These are phyloP conservation scores for Glycine soja DNA, from an alignment of 306 rosid species.

Conservation along the genomic window DNA sequence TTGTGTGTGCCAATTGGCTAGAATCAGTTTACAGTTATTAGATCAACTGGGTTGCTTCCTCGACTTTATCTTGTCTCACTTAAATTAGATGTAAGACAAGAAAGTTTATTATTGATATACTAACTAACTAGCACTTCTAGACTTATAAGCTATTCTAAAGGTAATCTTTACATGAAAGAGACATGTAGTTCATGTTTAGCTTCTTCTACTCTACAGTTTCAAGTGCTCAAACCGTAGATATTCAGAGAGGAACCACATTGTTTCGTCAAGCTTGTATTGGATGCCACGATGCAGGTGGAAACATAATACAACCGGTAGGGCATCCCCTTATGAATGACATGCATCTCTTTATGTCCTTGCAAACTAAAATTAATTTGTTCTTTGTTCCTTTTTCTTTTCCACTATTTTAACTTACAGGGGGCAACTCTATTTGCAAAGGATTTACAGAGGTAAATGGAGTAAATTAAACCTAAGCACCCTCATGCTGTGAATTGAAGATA, in stretches of 20 bases:
- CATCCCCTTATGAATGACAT: slow-evolving; percentile 19
- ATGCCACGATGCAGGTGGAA: slow-evolving; percentile 90
- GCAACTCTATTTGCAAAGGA: slow-evolving; percentile 80
- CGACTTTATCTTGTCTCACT: neutral
- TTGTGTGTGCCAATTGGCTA: slow-evolving; percentile 2
- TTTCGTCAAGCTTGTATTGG: slow-evolving; percentile 86
- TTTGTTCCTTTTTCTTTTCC: slow-evolving; percentile 32
- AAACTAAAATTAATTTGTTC: slow-evolving; percentile 1
- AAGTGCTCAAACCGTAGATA: slow-evolving; percentile 66
- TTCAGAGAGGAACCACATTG: slow-evolving; percentile 78
- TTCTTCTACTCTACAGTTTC: slow-evolving; percentile 56
- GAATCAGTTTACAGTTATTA: neutral
- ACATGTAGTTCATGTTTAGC: slow-evolving; percentile 5
- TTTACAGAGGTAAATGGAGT: slow-evolving; percentile 73
- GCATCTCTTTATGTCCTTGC: neutral
- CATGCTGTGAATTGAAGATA: slow-evolving; percentile 6
- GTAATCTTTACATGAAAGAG: slow-evolving; percentile 4
- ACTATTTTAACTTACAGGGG: slow-evolving; percentile 57
- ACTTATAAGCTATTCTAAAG: slow-evolving; percentile 24
- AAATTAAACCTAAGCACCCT: slow-evolving; percentile 17
- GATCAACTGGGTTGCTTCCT: neutral
- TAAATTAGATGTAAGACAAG: neutral
- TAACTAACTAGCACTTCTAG: neutral
- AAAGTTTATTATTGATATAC: neutral
- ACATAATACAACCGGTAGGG: slow-evolving; percentile 86